Base-by-base conservation (phyloP, 768 basidiomycete genomes). In the Rhizopogon roseolus region DNA sequence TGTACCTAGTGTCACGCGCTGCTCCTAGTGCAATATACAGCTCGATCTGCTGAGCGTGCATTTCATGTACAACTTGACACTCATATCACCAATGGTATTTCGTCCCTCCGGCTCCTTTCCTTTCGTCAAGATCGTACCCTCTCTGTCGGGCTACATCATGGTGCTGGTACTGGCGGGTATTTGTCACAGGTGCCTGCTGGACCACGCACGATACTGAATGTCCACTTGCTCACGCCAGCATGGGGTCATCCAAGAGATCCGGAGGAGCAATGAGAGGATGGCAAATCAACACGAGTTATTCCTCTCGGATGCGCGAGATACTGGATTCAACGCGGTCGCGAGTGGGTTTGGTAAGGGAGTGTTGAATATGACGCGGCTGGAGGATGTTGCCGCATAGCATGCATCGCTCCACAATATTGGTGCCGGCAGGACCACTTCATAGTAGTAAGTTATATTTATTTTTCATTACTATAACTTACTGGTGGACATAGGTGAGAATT, bases 11-110 rank as follows among this genome's bases (percentile, higher is more conserved):
- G 90, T 96, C 56, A 95, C 94, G 7, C 78, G 93, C 40, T 98
- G 97, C 68, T 87, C 95, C 19, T 80, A 86, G 4, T 98, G 97
- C 67, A 80, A 85, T 14, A 90, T 87, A 1, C 91, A 90, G 61
- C 81, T 98, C 55, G 95, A 98, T 66, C 81, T 98, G 9, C 96
- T 97, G 0, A 88, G 84, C 58, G 79, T 98, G 6, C 95, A 98
- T 69, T 98, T 98, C 65, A 97, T 98, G 96, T 99, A 95, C 70
- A 86, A 88, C 62, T n/a, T n/a, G n/a, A n/a, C 97, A 98, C 66
- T 93, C 91, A 56, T 98, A 92, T 73, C 97, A 99, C 66, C 93
- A 96, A 66, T 78, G 94, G 92, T 66, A 70, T 51, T 50, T 34
- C 36, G 19, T 40, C 34, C 2, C 11, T 28, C 28, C 28, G 38